Conservation (phyloP, 345 rosid species). For the Eucalyptus grandis region DNA sequence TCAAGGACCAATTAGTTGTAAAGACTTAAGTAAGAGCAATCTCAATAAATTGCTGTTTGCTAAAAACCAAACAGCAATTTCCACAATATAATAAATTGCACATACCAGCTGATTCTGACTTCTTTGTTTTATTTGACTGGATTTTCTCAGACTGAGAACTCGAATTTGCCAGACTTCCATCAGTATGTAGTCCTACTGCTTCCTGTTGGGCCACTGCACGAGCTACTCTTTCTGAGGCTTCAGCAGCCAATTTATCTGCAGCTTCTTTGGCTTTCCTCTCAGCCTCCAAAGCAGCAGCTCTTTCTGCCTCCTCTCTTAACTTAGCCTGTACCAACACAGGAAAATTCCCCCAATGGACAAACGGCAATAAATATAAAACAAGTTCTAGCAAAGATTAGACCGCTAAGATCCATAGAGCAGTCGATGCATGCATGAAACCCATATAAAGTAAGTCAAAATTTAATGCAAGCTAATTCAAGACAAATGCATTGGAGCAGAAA, state of each 20-base stretch:
- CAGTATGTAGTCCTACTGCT: neutral
- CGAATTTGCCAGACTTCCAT: neutral
- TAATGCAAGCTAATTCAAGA: neutral
- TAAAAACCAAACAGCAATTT: neutral
- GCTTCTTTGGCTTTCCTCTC: slow-evolving; percentile 59
- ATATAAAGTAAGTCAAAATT: neutral
- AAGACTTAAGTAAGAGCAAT: neutral
- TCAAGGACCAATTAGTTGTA: neutral
- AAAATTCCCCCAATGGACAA: neutral
- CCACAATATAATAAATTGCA: neutral
- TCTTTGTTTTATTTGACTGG: slow-evolving; percentile 5
- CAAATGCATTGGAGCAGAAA: neutral
- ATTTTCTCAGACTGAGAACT: slow-evolving; percentile 13
- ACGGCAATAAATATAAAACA: neutral
- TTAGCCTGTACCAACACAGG: slow-evolving; percentile 9
- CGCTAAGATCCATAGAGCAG: neutral
- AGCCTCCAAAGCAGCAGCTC: slow-evolving; percentile 47
- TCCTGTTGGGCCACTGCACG: slow-evolving; percentile 9
- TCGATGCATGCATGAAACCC: neutral
- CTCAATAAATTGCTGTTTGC: neutral
- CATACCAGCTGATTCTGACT: slow-evolving; percentile 23
- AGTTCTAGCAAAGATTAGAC: neutral
- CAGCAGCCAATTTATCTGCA: slow-evolving; percentile 46
- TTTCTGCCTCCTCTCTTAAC: slow-evolving; percentile 71
- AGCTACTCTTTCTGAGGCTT: slow-evolving; percentile 13